A percentile compares a stretch with the other conserved stretches of the same genome.
These are phyloP conservation scores for Rhizopus microsporus DNA, from an alignment of 371 early-diverging fungal genomes.

Conservation along the genomic window DNA sequence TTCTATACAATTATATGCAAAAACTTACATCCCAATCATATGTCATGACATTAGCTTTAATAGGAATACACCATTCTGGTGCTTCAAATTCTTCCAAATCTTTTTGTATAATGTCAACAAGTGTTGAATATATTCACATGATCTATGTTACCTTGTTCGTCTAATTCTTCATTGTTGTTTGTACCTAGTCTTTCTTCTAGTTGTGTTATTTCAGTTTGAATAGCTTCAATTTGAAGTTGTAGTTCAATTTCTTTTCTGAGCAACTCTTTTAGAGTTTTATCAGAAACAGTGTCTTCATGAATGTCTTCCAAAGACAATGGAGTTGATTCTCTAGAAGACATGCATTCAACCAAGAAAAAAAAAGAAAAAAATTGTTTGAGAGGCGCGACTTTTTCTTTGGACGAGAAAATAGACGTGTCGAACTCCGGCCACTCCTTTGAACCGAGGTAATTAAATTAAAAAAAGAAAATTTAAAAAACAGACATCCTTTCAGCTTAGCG, in stretches of 20 bases:
- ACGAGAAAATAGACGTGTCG: background rate
- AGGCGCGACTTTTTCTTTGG: background rate
- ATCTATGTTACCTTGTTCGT: conserved; percentile 26
- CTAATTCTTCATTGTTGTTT: conserved; percentile 36
- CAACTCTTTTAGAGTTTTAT: conserved; percentile 34
- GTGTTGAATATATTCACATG: conserved; percentile 1
- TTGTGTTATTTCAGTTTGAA: conserved; percentile 59
- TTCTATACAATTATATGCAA: background rate
- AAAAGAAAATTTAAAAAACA: background rate
- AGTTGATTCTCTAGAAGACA: conserved; percentile 34
- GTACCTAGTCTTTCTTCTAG: conserved; percentile 52
- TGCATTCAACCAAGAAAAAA: conserved; percentile 8
- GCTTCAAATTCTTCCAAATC: conserved; percentile 86
- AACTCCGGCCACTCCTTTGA: too few species aligned
- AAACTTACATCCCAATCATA: conserved; percentile 87
- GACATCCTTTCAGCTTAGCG: background rate
- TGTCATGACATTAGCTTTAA: conserved; percentile 91
- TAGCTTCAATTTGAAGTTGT: conserved; percentile 53
- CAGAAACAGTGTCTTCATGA: conserved; percentile 30
- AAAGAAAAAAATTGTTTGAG: background rate
- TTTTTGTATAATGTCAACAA: conserved; percentile 15
- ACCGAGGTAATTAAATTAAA: too few species aligned
- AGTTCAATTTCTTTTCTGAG: conserved; percentile 58
- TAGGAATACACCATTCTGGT: conserved; percentile 93
- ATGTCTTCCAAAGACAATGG: conserved; percentile 28